Base-by-base conservation (phyloP, 164 flowering plant genomes). In the Akebia trifoliata region DNA sequence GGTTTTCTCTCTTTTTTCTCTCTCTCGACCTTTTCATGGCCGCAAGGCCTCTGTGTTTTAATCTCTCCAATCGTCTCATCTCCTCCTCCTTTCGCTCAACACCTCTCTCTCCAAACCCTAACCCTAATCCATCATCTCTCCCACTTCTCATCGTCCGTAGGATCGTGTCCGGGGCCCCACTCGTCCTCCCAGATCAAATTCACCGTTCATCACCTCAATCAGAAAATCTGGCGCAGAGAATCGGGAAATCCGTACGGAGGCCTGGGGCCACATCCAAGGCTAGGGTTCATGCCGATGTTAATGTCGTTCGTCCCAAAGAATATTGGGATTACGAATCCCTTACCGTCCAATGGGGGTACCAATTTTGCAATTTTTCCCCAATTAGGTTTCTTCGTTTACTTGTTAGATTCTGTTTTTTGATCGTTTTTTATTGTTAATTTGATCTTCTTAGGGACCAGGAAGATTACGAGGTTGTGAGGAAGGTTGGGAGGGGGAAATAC, bases 401-500 rank as follows among this genome's bases (percentile, higher is more conserved):
- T n/a, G 15, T 46, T 56, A 15, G 1, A n/a, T n/a, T 18, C 14
- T 0, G n/a, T 20, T 50, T 21, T 36, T 39, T 50, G 0, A 28
- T 38, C 24, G 56, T 30, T 37, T 56, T 12, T n/a, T n/a, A n/a
- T n/a, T n/a, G n/a, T n/a, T n/a, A n/a, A n/a, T n/a, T n/a, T n/a
- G n/a, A n/a, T n/a, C n/a, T n/a, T n/a, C n/a, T n/a, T 69, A 91
- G 98, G 71, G 95, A 87, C 50, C 98, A 92, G 68, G 98, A 91
- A 64, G 87, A 88, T 69, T 91, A 91, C 34, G 96, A 91, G 79
- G 98, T 88, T 66, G 95, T 85, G 63, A 82, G 85, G 80, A 92
- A 92, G 80, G 95, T 92, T 17, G 98, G 98, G 56, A 81, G 96
- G 40, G 96, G 98, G 39, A 92, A 92, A 60, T 92, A 92, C 67